Evolutionary conservation across 2,329 filamentous ascomycete species (phyloP).

Genomic region (Trichophyton mentagrophytes): DNA sequence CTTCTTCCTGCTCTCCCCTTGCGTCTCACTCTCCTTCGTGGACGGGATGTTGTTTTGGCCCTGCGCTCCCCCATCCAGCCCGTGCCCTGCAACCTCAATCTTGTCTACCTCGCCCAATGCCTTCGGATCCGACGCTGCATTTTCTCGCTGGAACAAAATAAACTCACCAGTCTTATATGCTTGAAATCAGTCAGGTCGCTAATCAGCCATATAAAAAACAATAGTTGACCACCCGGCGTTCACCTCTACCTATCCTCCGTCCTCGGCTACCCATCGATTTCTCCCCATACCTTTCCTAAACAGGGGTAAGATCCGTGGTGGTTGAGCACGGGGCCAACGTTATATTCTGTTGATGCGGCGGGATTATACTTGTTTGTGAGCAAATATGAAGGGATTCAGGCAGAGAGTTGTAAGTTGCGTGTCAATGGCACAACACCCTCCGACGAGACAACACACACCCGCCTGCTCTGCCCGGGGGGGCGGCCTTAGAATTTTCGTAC

Average conservation of each 20-base stretch:
- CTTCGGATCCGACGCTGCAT: not conserved
- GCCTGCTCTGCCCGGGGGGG: not conserved
- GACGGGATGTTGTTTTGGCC: not conserved
- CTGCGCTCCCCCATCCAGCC: not conserved
- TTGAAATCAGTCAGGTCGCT: not conserved
- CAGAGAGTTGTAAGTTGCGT: conserved; percentile 76
- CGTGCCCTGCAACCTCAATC: not conserved
- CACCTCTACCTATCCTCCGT: not conserved
- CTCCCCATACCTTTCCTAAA: conserved; percentile 4
- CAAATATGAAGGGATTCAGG: conserved; percentile 91
- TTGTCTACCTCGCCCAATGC: not conserved
- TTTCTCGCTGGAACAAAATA: not conserved
- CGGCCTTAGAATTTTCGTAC: conserved; percentile 14
- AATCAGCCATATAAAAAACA: not conserved
- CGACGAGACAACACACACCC: conserved; percentile 12
- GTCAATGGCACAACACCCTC: conserved; percentile 11
- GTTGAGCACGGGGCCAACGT: conserved; percentile 6
- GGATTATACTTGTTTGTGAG: conserved; percentile 20
- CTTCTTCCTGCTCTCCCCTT: not conserved
- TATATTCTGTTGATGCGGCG: conserved; percentile 14
- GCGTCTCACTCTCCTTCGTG: not conserved
- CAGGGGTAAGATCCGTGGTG: conserved; percentile 9
- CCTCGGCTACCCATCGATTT: not conserved
- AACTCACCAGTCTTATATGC: not conserved
- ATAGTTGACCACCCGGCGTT: not conserved